phyloP scores from a whole-genome alignment of 129 eudicot species.

The Pittosporum tobira region DNA sequence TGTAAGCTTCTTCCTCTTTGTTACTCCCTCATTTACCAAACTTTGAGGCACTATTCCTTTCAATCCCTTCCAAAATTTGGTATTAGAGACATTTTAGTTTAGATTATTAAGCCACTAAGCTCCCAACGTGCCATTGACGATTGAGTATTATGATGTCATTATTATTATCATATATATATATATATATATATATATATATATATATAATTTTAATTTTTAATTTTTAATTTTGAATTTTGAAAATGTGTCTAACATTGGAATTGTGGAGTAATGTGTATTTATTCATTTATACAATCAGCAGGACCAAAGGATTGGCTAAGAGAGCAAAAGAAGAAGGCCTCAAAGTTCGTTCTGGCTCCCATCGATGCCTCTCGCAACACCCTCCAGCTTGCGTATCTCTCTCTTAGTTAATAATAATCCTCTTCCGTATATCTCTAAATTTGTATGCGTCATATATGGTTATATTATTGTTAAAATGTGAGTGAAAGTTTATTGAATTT shows the following conservation, averaged over 20 bases:
- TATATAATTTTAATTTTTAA: no score
- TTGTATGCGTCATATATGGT: neutral
- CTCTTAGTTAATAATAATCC: slow-evolving; percentile 35
- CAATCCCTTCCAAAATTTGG: no score
- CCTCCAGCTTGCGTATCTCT: slow-evolving; percentile 53
- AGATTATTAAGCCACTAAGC: no score
- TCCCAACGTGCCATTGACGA: no score
- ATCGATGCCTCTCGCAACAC: slow-evolving; percentile 76
- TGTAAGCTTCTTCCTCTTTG: slow-evolving; percentile 28
- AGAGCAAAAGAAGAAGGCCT: slow-evolving; percentile 91
- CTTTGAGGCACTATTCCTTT: no score
- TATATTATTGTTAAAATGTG: neutral
- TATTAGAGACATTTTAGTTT: no score
- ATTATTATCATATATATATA: no score
- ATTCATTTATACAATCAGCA: slow-evolving; percentile 40
- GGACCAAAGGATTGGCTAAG: slow-evolving; percentile 97
- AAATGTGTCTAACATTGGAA: no score
- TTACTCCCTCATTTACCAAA: neutral
- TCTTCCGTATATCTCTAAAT: neutral
- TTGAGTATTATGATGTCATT: no score
- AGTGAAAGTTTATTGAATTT: slow-evolving; percentile 10
- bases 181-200: neutral
- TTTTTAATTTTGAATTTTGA: no score
- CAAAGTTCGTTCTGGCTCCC: slow-evolving; percentile 72
- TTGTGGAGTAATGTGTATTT: no score